Evolutionary conservation across 805 yeast species (phyloP).

Genomic region (Komagataella phaffii): DNA sequence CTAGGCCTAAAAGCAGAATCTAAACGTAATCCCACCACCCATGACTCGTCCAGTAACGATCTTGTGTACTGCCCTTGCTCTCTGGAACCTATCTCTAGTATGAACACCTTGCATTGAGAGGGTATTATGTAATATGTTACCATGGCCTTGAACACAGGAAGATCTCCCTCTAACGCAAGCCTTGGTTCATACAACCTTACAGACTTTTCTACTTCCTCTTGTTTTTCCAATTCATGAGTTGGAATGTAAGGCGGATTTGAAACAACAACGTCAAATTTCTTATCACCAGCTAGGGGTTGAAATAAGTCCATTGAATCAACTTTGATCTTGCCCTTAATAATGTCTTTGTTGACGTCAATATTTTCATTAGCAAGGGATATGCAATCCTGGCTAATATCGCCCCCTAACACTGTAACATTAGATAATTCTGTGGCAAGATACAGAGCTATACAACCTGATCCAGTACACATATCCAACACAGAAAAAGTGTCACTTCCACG

Average conservation of each 20-base stretch:
- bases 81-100: slow-evolving; percentile 64
- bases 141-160: slow-evolving; percentile 55
- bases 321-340: not conserved
- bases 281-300: not conserved
- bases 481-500: slow-evolving; percentile 6
- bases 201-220: slow-evolving; percentile 40
- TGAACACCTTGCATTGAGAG: slow-evolving; percentile 37
- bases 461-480: slow-evolving; percentile 69
- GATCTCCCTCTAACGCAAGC: slow-evolving; percentile 66
- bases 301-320: slow-evolving; percentile 6
- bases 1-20: slow-evolving; percentile 43
- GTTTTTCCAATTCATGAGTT: slow-evolving; percentile 21
- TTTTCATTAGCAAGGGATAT: slow-evolving; percentile 36
- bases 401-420: slow-evolving; percentile 17
- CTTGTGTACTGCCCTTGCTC: slow-evolving; percentile 37
- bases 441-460: slow-evolving; percentile 78
- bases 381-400: slow-evolving; percentile 48
- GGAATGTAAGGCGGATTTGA: slow-evolving; percentile 94
- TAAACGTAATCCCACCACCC: slow-evolving; percentile 33
- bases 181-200: slow-evolving; percentile 66
- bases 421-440: slow-evolving; percentile 21
- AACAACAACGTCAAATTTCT: slow-evolving; percentile 36
- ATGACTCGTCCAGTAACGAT: slow-evolving; percentile 13
- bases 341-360: slow-evolving; percentile 1
- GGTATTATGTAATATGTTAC: slow-evolving; percentile 27